Evolutionary conservation across 1,284 basidiomycete genomes (phyloP).

Genomic region (Cerrena zonata): DNA sequence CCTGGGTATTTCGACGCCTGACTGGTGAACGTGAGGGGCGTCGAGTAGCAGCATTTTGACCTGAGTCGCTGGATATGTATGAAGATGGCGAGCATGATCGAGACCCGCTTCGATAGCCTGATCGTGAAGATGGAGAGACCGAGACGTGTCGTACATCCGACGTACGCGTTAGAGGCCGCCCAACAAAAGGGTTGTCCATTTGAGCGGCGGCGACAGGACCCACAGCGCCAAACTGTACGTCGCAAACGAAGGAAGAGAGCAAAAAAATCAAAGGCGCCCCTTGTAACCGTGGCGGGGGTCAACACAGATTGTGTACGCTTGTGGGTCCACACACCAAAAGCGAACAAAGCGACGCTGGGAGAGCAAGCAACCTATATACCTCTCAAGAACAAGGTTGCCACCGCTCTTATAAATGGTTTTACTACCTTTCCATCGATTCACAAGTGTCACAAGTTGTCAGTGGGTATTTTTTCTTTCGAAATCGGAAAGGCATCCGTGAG

Average conservation of each 20-base stretch:
- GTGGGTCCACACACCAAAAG: conserved; percentile 8
- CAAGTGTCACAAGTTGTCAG: background rate
- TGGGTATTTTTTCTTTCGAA: background rate
- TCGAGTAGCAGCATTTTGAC: background rate
- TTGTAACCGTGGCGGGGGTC: conserved; percentile 1
- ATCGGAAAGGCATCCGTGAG: background rate
- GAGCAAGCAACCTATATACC: background rate
- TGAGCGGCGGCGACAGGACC: conserved; percentile 5
- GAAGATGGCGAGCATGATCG: background rate
- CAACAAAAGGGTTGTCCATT: background rate
- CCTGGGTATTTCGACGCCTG: background rate
- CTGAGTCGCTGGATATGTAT: conserved; percentile 1
- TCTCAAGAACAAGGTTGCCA: background rate
- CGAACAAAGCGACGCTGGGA: background rate
- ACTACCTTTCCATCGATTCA: background rate
- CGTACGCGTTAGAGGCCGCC: conserved; percentile 3
- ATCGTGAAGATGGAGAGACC: background rate
- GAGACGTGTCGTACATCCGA: conserved; percentile 1
- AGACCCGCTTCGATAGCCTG: background rate
- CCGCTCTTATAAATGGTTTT: background rate
- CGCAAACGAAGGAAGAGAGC: conserved; percentile 6
- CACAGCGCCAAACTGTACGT: conserved; percentile 9
- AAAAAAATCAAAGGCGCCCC: conserved; percentile 3
- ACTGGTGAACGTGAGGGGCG: background rate
- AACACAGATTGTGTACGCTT: conserved; percentile 6